Evolutionary conservation across 2,329 filamentous ascomycete genomes (phyloP).

Genomic region (Colletotrichum karsti): DNA sequence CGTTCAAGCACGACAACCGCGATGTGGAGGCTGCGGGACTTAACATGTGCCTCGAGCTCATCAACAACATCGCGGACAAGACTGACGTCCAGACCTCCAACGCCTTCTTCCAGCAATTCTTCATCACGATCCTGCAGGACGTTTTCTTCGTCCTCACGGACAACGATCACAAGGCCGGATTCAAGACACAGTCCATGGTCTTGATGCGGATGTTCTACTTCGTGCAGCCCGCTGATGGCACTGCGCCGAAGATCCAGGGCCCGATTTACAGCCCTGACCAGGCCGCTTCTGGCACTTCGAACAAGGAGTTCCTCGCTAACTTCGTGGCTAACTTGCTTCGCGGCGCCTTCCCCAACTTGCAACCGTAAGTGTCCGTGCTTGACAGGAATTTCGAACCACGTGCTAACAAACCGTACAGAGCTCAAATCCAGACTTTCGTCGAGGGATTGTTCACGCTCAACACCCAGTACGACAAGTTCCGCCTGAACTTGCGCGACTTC

Average conservation of each 20-base stretch:
- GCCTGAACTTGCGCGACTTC: conserved; percentile 95
- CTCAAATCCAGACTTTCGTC: conserved; percentile 90
- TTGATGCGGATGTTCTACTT: conserved; percentile 97
- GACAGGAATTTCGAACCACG: not conserved
- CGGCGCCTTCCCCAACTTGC: conserved; percentile 92
- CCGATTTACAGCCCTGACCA: conserved; percentile 90
- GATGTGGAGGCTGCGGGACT: conserved; percentile 96
- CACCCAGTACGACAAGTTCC: conserved; percentile 92
- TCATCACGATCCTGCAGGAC: conserved; percentile 93
- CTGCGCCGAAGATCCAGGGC: conserved; percentile 85
- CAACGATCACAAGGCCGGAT: conserved; percentile 97
- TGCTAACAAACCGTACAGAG: conserved; percentile 59
- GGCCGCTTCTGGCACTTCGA: conserved; percentile 82
- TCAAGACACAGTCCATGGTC: conserved; percentile 96
- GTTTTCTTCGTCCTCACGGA: conserved; percentile 99
- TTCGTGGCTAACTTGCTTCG: conserved; percentile 87
- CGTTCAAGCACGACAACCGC: conserved; percentile 99
- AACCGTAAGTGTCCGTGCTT: conserved; percentile 75
- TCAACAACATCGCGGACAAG: conserved; percentile 92
- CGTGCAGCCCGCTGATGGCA: conserved; percentile 75
- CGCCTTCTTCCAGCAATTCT: conserved; percentile 98
- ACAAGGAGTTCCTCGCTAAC: conserved; percentile 88
- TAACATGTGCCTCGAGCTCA: conserved; percentile 97
- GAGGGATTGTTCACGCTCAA: conserved; percentile 89
- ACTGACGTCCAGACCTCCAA: conserved; percentile 87